Evolutionary conservation across 2,329 filamentous ascomycete species (phyloP).

Genomic region (Orbilia javanica): DNA sequence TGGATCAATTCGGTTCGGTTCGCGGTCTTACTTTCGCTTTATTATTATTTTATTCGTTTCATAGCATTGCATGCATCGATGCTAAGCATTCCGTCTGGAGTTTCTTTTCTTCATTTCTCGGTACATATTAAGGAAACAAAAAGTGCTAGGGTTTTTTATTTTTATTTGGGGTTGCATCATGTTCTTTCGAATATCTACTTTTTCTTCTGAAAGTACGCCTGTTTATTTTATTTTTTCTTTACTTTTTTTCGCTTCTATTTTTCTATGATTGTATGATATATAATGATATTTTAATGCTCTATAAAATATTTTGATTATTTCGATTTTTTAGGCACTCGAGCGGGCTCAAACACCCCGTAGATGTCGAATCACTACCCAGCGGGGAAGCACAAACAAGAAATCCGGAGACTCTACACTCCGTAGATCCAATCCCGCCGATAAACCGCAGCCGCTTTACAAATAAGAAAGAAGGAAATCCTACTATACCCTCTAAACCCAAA

Average conservation of each 20-base stretch:
- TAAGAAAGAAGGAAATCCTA: no score
- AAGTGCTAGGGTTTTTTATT: slow-evolving; percentile 15
- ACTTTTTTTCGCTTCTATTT: not conserved
- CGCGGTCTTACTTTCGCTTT: not conserved
- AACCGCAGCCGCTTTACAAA: no score
- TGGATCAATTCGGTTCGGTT: not conserved
- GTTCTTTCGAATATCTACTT: not conserved
- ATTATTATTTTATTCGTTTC: slow-evolving; percentile 17
- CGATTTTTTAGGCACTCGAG: not conserved
- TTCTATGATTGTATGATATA: slow-evolving; percentile 46
- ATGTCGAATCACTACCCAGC: not conserved
- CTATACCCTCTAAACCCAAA: no score
- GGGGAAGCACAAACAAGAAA: not conserved
- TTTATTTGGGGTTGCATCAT: slow-evolving; percentile 10
- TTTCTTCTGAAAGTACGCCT: not conserved
- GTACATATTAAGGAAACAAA: slow-evolving; percentile 50
- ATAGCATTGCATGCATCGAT: slow-evolving; percentile 30
- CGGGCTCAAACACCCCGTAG: not conserved
- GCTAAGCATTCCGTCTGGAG: slow-evolving; percentile 56
- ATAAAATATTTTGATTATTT: not conserved
- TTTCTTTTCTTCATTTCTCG: slow-evolving; percentile 44
- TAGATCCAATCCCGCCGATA: not conserved
- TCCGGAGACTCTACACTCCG: not conserved
- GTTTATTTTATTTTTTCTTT: not conserved
- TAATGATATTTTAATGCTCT: slow-evolving; percentile 50